Conservation (phyloP, 805 yeast species). For the Barnettozyma salicaria region DNA sequence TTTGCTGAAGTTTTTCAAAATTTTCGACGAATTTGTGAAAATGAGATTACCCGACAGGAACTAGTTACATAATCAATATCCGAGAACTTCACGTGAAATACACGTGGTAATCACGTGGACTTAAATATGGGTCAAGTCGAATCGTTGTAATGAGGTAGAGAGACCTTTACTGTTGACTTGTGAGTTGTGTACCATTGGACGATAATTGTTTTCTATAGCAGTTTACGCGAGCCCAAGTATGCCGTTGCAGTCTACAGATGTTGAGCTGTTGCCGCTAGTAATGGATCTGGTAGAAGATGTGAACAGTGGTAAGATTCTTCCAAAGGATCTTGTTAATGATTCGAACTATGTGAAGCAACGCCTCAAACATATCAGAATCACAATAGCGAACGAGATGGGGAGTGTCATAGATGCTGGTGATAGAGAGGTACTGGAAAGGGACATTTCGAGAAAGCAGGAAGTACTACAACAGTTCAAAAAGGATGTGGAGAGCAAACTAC, state of each 20-base stretch:
- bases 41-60: no score
- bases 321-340: constrained; percentile 38
- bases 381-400: constrained; percentile 5
- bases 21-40: no score
- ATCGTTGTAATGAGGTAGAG: no score
- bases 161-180: no score
- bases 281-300: constrained; percentile 37
- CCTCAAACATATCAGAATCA: constrained; percentile 4
- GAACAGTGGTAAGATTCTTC: constrained; percentile 34
- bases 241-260: constrained; percentile 2
- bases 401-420: constrained; percentile 5
- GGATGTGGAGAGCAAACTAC: not conserved
- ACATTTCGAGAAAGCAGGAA: not conserved
- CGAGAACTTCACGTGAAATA: no score
- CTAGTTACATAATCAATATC: no score
- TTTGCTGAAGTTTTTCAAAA: constrained; percentile 3
- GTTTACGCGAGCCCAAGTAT: no score
- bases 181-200: no score
- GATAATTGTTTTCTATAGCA: no score
- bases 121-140: no score
- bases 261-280: constrained; percentile 36
- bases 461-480: constrained; percentile 4
- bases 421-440: constrained; percentile 3
- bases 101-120: no score
- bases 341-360: constrained; percentile 31